Percentiles rank a stretch among this genome's conserved stretches.
These are phyloP conservation scores for Botrytis medusae DNA, from an alignment of 2,329 filamentous ascomycete genomes.

Conservation along the genomic window DNA sequence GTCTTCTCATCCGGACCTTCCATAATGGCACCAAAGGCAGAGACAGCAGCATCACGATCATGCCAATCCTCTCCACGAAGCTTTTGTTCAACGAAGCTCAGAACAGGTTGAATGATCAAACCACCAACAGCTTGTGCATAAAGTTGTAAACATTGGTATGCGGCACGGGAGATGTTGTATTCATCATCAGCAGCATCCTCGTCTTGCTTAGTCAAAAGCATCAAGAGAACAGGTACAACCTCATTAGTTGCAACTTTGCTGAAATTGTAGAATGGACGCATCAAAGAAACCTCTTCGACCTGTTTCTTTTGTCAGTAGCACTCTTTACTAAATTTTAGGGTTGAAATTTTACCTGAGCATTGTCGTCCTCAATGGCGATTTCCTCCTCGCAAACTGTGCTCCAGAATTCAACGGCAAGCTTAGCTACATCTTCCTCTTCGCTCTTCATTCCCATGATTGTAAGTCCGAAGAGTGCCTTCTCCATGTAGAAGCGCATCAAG, in stretches of 20 bases:
- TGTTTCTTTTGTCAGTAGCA: conserved; percentile 21
- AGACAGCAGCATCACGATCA: conserved; percentile 89
- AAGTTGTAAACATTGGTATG: conserved; percentile 94
- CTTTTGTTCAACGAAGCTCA: conserved; percentile 89
- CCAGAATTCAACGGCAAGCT: conserved; percentile 98
- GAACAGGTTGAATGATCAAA: conserved; percentile 80
- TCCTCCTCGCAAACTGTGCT: conserved; percentile 99
- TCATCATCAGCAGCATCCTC: conserved; percentile 96
- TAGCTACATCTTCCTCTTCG: conserved; percentile 94
- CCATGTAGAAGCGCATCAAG: conserved; percentile 99
- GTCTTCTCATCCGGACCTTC: conserved; percentile 93
- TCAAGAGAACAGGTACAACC: conserved; percentile 87
- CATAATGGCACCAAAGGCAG: conserved; percentile 97
- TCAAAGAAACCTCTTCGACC: conserved; percentile 47
- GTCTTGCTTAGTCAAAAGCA: conserved; percentile 92
- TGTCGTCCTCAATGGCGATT: conserved; percentile 96
- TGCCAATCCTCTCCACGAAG: conserved; percentile 93
- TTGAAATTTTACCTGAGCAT: conserved; percentile 62
- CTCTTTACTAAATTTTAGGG: too few relatives aligned
- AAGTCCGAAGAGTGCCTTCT: conserved; percentile 96
- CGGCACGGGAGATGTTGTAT: conserved; percentile 92
- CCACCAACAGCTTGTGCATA: conserved; percentile 90
- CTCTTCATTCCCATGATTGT: conserved; percentile 99
- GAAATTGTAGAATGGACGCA: conserved; percentile 94
- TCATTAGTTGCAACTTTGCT: conserved; percentile 88